A percentile compares a stretch with the other conserved stretches of the same genome.
Conservation (phyloP, 2,329 filamentous ascomycete genomes). For the Cladorrhinum sp. region DNA sequence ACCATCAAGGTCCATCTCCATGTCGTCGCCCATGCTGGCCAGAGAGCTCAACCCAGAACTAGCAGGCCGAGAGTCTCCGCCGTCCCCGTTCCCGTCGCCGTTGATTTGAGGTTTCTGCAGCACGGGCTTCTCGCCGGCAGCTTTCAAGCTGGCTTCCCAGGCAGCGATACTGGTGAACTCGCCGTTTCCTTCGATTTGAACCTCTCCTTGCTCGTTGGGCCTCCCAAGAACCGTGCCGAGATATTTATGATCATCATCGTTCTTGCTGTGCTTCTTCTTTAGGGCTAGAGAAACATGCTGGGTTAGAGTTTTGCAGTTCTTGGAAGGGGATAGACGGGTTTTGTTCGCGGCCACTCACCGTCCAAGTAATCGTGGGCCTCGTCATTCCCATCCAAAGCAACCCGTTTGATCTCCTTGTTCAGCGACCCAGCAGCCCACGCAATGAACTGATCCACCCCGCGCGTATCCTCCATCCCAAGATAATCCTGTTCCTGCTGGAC, state of each 20-base stretch:
- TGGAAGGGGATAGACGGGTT: conserved; percentile 11
- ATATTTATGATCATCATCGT: conserved; percentile 81
- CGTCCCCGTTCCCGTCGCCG: conserved; percentile 11
- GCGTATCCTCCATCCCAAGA: conserved; percentile 69
- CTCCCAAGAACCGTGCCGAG: conserved; percentile 80
- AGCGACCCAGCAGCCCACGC: conserved; percentile 72
- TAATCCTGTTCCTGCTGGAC: conserved; percentile 67
- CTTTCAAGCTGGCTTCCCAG: conserved; percentile 52
- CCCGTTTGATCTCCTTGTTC: conserved; percentile 76
- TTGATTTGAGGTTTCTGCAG: conserved; percentile 23
- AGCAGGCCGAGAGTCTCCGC: conserved; percentile 41
- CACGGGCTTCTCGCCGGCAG: conserved; percentile 30
- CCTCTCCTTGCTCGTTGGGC: conserved; percentile 63
- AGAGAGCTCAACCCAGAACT: conserved; percentile 59
- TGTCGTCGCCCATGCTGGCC: conserved; percentile 44
- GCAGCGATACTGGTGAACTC: conserved; percentile 62
- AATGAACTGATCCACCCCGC: conserved; percentile 74
- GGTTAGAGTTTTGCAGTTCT: background rate
- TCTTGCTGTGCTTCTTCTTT: conserved; percentile 91
- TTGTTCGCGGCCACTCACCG: conserved; percentile 43
- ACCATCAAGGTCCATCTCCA: conserved; percentile 40
- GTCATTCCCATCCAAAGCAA: conserved; percentile 67
- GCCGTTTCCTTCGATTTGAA: conserved; percentile 73
- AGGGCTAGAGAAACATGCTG: conserved; percentile 51
- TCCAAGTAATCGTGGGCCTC: conserved; percentile 69